Evolutionary conservation across 2,329 filamentous ascomycete species (phyloP).

Genomic region (Tolypocladium guangdongense): DNA sequence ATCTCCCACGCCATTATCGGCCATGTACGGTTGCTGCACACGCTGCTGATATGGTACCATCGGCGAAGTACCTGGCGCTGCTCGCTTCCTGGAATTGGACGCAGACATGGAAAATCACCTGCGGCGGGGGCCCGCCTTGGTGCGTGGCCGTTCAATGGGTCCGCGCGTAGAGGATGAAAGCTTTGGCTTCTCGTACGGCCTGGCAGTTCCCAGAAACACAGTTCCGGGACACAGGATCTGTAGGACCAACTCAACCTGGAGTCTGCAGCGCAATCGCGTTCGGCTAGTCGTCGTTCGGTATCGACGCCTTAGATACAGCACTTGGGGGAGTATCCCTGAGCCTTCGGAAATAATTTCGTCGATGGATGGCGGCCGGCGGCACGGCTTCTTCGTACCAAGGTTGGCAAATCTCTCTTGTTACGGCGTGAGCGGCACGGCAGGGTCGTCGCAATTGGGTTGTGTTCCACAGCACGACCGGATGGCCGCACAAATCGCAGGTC

Average conservation of each 20-base stretch:
- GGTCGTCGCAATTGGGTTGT: background rate
- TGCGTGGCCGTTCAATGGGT: background rate
- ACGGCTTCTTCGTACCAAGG: too few relatives aligned
- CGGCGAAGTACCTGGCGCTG: constrained; percentile 62
- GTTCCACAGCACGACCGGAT: background rate
- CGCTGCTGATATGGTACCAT: constrained; percentile 41
- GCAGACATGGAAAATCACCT: constrained; percentile 28
- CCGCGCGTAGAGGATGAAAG: background rate
- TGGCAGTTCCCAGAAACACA: background rate
- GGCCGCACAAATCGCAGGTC: background rate
- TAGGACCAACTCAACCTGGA: background rate
- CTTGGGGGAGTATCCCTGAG: background rate
- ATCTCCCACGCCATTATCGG: constrained; percentile 34
- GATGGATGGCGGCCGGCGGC: too few relatives aligned
- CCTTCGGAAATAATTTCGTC: too few relatives aligned
- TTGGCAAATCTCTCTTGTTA: background rate
- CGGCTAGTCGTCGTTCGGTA: background rate
- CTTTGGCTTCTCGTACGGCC: background rate
- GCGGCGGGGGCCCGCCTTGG: background rate
- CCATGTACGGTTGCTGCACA: constrained; percentile 35
- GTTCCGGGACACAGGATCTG: background rate
- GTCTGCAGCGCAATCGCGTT: background rate
- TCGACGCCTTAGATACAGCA: background rate
- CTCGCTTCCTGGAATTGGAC: constrained; percentile 54
- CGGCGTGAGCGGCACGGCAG: too few relatives aligned